Evolutionary conservation across 805 yeast genomes (phyloP), one percentile per base, ranked within the genome.

Genomic region (Yarrowia phangngaensis): DNA sequence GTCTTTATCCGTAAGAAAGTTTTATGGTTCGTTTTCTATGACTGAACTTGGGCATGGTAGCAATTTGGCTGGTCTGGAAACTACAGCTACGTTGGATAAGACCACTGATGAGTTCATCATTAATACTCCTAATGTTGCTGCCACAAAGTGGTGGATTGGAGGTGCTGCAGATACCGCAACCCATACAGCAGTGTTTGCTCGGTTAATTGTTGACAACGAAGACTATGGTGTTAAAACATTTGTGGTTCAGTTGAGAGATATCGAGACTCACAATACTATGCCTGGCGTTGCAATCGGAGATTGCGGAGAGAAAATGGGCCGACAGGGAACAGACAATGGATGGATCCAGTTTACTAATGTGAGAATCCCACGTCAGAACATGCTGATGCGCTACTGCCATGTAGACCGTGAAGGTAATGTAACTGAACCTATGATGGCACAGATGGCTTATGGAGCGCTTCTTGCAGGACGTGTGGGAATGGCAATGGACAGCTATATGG

Each of bases 81-180:
- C 96, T n/a, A 83, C 88, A 12, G 95, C 96, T 11, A 80, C 82
- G 9, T 88, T 74, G 62, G 80, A 85, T 64, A 67, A 70, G n/a
- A 67, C 66, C 14, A 74, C 72, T 17, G 84, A 86, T 57, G 78
- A 79, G 55, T 84, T 88, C 60, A 63, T 74, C 43, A 78, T 88
- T 59, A 76, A 85, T 62, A 88, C 97, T 5, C 97, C 97, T 1
- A 84, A 87, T 61, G 65, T 84, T 48, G 88, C 92, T 22, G 96
- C 97, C 34, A 87, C 95, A 13, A 88, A 88, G 64, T 88, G 96
- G 96, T 88, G 96, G 96, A 88, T 88, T 59, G 96, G 96, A 36
- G 97, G 97, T 57, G 96, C 96, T 23, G 96, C 95, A 8, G 92
- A 85, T 65, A 82, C 95, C 12, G 86, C 96, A 4, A 85, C 88